A percentile compares a stretch with the other conserved stretches of the same genome.
Evolutionary conservation across 176 grass and related monocot species (phyloP).

Genomic region (Hordeum marinum): DNA sequence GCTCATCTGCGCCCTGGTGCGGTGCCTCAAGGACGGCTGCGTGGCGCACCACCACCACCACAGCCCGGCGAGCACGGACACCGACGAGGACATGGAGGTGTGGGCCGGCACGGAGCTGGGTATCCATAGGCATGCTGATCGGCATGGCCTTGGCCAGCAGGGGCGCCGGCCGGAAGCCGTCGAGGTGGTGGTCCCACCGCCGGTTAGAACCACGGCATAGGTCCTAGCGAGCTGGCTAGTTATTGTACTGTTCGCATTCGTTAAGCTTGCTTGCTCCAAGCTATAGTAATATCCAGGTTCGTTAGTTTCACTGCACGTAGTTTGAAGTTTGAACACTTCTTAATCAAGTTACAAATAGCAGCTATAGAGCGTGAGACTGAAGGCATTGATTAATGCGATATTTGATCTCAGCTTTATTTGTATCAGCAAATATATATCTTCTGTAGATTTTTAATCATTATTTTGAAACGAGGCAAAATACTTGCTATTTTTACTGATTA

Average conservation of each 20-base stretch:
- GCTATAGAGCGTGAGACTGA: neutral
- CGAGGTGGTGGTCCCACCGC: neutral
- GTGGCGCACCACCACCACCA: constrained; percentile 9
- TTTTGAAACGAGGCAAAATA: too few relatives aligned
- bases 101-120: constrained; percentile 9
- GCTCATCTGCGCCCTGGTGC: constrained; percentile 17
- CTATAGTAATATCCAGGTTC: neutral
- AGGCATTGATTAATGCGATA: neutral
- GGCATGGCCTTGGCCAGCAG: neutral
- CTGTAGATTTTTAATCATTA: neutral
- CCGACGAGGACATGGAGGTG: constrained; percentile 29
- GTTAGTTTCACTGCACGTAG: neutral
- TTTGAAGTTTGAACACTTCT: neutral
- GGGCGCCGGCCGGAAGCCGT: neutral
- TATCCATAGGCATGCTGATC: constrained; percentile 8
- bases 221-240: neutral
- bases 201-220: neutral
- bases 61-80: constrained; percentile 26
- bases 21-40: constrained; percentile 13
- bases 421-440: neutral
- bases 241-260: neutral
- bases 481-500: too few relatives aligned
- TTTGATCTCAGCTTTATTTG: neutral
- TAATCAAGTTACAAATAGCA: neutral
- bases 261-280: neutral